A percentile compares a stretch with the other conserved stretches of the same genome.
These are phyloP conservation scores for Wilhelminamyces savonicus DNA, from an alignment of 805 yeast genomes.

Conservation along the genomic window DNA sequence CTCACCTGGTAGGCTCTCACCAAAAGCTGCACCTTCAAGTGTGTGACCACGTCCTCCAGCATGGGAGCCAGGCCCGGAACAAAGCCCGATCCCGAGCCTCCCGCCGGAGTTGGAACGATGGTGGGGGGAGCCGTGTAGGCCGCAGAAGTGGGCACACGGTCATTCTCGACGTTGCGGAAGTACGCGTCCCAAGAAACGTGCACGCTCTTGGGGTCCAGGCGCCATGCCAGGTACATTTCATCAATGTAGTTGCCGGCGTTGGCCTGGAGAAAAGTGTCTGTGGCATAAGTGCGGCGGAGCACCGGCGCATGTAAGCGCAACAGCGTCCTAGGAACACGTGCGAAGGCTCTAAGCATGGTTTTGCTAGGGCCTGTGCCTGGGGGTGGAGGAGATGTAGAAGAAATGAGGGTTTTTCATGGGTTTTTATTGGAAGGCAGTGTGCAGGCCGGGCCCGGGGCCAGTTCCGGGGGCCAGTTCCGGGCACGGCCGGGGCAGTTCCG, in stretches of 20 bases:
- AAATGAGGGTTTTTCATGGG: no score
- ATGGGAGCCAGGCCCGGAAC: conserved; percentile 46
- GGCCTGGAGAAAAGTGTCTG: conserved; percentile 77
- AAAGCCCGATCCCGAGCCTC: conserved; percentile 58
- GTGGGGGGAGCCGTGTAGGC: conserved; percentile 94
- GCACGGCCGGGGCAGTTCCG: no score
- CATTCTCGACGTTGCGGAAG: conserved; percentile 81
- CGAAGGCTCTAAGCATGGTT: no score
- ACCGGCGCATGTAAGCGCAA: no score
- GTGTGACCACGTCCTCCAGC: conserved; percentile 68
- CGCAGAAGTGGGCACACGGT: conserved; percentile 58
- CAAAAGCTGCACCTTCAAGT: conserved; percentile 89
- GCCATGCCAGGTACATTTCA: conserved; percentile 97
- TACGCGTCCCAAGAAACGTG: conserved; percentile 97
- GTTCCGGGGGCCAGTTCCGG: no score
- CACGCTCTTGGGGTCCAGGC: conserved; percentile 80
- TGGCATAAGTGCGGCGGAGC: conserved; percentile 16
- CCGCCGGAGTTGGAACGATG: conserved; percentile 72
- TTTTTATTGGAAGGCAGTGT: no score
- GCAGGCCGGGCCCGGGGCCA: no score
- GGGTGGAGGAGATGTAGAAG: no score
- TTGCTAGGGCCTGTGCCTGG: no score
- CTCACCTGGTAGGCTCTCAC: conserved; percentile 99
- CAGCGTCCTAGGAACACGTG: no score
- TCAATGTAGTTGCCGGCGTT: conserved; percentile 89